Percentiles rank a stretch among this genome's conserved stretches.
These are phyloP conservation scores for Lasiosphaeriaceae sp. DNA, from an alignment of 495 filamentous ascomycete species.

Conservation along the genomic window DNA sequence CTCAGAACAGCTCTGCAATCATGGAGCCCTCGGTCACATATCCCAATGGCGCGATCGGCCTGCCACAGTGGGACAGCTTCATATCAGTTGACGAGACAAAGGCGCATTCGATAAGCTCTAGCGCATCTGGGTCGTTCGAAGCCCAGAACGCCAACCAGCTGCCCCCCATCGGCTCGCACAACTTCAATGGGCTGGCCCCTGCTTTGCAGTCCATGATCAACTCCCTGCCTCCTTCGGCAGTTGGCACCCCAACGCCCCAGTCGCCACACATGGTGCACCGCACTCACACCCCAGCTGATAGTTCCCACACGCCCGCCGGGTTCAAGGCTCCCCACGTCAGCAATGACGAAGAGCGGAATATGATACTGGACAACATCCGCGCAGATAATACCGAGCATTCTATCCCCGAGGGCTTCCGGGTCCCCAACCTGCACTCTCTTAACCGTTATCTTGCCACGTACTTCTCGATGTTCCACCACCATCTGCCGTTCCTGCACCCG, in stretches of 20 bases:
- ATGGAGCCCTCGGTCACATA: constrained; percentile 71
- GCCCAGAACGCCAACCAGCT: constrained; percentile 59
- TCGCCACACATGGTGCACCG: constrained; percentile 59
- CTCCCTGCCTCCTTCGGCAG: constrained; percentile 63
- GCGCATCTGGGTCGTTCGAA: constrained; percentile 63
- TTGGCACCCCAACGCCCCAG: constrained; percentile 74
- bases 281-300: constrained; percentile 57
- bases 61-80: constrained; percentile 87
- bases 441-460: constrained; percentile 93
- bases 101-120: constrained; percentile 62
- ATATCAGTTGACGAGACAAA: constrained; percentile 64
- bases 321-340: constrained; percentile 64
- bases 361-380: constrained; percentile 81
- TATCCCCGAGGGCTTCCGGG: constrained; percentile 84
- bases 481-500: constrained; percentile 93
- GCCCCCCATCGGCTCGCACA: constrained; percentile 64
- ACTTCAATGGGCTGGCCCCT: constrained; percentile 56
- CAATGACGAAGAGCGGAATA: constrained; percentile 75
- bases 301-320: constrained; percentile 56
- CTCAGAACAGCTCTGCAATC: constrained; percentile 61
- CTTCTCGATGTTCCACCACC: constrained; percentile 95
- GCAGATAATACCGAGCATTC: constrained; percentile 71
- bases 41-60: constrained; percentile 65
- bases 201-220: constrained; percentile 64
- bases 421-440: constrained; percentile 69